Conservation (phyloP, 2,329 filamentous ascomycete genomes). For the Neopestalotiopsis sp. region DNA sequence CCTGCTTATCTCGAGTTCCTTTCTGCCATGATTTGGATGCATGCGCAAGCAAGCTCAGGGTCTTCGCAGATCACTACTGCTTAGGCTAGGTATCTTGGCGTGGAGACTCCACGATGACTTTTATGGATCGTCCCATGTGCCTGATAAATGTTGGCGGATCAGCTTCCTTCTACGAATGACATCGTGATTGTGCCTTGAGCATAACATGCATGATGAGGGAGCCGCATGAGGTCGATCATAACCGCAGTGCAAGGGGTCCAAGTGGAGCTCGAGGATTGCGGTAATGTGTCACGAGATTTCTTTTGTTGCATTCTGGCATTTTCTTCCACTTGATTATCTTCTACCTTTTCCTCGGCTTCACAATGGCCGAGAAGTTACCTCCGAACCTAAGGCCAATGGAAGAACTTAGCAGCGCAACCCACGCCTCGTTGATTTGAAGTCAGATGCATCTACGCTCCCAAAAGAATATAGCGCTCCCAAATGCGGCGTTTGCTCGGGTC, state of each 20-base stretch:
- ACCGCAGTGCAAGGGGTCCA: background rate
- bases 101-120: background rate
- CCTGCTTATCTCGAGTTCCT: background rate
- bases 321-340: background rate
- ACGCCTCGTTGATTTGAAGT: background rate
- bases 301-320: background rate
- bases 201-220: background rate
- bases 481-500: background rate
- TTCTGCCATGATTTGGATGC: background rate
- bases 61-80: background rate
- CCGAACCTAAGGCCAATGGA: background rate
- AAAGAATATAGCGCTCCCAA: no score
- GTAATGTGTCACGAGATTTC: background rate
- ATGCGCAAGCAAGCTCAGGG: background rate
- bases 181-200: background rate
- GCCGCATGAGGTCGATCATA: background rate
- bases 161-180: background rate
- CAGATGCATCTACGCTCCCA: background rate
- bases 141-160: background rate
- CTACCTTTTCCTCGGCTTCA: background rate
- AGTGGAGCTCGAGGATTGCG: background rate
- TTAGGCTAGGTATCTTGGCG: background rate
- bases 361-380: background rate
- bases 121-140: background rate
- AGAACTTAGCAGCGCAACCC: no score